Conservation (phyloP, 1,139 yeast species). For the Lodderomyces oxycetoniae region DNA sequence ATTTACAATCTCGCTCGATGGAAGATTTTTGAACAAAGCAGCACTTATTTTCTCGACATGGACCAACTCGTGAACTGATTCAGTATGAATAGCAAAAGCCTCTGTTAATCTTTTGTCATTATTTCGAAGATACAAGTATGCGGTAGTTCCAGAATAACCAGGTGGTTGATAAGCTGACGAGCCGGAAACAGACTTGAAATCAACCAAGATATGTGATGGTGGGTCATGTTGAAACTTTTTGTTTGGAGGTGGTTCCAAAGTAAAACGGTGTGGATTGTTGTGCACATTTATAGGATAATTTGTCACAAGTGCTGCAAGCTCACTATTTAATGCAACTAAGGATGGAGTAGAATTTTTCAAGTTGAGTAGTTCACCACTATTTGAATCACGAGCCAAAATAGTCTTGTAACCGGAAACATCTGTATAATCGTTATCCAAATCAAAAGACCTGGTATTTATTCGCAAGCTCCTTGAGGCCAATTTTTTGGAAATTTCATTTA, state of each 20-base stretch:
- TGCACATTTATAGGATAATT: conserved; percentile 58
- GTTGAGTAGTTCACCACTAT: conserved; percentile 59
- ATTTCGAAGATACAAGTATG: conserved; percentile 69
- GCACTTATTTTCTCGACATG: conserved; percentile 68
- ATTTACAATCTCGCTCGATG: conserved; percentile 61
- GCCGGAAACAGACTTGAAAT: conserved; percentile 68
- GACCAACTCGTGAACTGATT: conserved; percentile 54
- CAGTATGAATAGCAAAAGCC: conserved; percentile 68
- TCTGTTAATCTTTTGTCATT: conserved; percentile 67
- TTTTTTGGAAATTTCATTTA: conserved; percentile 65
- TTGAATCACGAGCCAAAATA: conserved; percentile 57
- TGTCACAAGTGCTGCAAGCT: conserved; percentile 67
- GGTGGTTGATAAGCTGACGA: conserved; percentile 59
- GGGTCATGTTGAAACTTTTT: conserved; percentile 46
- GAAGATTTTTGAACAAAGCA: conserved; percentile 74
- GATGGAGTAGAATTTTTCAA: conserved; percentile 44
- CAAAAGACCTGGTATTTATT: conserved; percentile 35
- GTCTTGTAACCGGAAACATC: conserved; percentile 79
- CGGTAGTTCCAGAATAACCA: conserved; percentile 68
- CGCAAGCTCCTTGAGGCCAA: conserved; percentile 47
- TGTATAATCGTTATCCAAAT: conserved; percentile 39
- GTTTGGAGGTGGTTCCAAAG: conserved; percentile 43
- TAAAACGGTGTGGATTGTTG: conserved; percentile 26
- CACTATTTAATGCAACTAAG: conserved; percentile 63
- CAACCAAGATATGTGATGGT: conserved; percentile 77